A percentile compares a stretch with the other conserved stretches of the same genome.
These are phyloP conservation scores for Botryosphaeria dothidea DNA, from an alignment of 2,329 filamentous ascomycete species.

Conservation along the genomic window DNA sequence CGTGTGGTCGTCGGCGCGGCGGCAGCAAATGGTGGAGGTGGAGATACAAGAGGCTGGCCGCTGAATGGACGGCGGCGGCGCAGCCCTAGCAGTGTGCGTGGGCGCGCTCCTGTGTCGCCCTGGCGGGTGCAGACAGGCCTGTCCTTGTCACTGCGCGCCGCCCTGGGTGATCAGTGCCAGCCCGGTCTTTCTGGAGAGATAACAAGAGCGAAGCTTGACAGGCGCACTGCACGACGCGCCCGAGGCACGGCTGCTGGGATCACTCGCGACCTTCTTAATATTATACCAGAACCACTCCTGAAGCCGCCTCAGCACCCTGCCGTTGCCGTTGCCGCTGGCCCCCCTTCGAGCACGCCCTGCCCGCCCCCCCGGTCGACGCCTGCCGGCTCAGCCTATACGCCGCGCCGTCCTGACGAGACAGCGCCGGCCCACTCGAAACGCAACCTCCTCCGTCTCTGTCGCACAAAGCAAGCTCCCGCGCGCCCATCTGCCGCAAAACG, in stretches of 20 bases:
- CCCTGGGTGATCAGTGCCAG: conserved; percentile 15
- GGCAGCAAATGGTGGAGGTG: neutral
- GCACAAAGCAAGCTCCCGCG: conserved; percentile 18
- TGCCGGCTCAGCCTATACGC: conserved; percentile 4
- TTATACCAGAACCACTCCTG: conserved; percentile 17
- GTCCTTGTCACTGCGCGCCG: neutral
- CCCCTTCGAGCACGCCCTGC: neutral
- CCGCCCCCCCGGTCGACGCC: conserved; percentile 1
- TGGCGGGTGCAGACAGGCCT: neutral
- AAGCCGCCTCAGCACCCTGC: conserved; percentile 6
- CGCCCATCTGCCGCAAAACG: conserved; percentile 17
- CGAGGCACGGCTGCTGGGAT: conserved; percentile 8
- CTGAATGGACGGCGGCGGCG: neutral
- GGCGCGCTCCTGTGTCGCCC: neutral
- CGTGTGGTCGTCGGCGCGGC: neutral
- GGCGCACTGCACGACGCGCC: conserved; percentile 7
- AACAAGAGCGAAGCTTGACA: conserved; percentile 16
- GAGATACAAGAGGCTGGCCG: neutral
- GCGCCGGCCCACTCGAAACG: conserved; percentile 14
- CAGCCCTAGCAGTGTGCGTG: conserved; percentile 2
- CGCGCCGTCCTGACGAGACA: conserved; percentile 10
- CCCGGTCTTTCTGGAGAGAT: conserved; percentile 14
- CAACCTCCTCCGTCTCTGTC: conserved; percentile 15
- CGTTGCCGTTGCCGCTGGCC: conserved; percentile 1
- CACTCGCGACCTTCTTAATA: conserved; percentile 14